Base-by-base conservation (phyloP, 2,329 filamentous ascomycete genomes). In the Trichoderma koningii region DNA sequence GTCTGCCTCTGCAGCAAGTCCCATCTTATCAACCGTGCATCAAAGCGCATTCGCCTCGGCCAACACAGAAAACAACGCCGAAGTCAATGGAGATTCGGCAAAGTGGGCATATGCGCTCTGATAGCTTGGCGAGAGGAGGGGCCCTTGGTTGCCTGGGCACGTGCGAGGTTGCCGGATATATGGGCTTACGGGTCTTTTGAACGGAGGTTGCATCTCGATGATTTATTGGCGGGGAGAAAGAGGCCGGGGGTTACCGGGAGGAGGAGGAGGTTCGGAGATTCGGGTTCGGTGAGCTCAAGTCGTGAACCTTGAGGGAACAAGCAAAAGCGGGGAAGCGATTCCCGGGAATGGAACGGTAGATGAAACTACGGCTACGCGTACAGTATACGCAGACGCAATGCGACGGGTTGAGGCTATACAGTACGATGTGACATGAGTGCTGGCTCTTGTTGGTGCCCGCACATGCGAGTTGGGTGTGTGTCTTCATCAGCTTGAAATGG, bases 241-340 rank as follows among this genome's bases (percentile, higher is more conserved):
- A 28, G 30, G 41, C 34, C 45, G 56, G 30, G 26, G 9, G 3
- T 7, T 7, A 34, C 5, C 5, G 7, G 28, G 28, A 28, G 28
- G 28, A 34, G 9, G 45, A 61, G 57, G 57, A 42, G 57, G 57
- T 61, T 61, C 57, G 57, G 57, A 61, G 57, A 42, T 51, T 61
- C 47, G 45, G 57, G 41, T 51, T 61, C 47, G 45, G 47, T 41
- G 57, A 61, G 56, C 19, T 4, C n/a, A 55, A 19, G 38, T 3
- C 34, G 34, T 38, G 34, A 38, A 38, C 34, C 34, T 38, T 38
- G 34, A 38, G 34, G 34, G 34, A 38, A 9, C 34, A 38, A 30
- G 10, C 34, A 42, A 15, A 50, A 51, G 34, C 34, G 57, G 57
- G 57, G 34, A 42, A 61, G 50, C 34, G 14, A 19, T 28, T 26